Conservation (phyloP, 192 early-diverging fungal genomes). For the Gonapodya sp. region DNA sequence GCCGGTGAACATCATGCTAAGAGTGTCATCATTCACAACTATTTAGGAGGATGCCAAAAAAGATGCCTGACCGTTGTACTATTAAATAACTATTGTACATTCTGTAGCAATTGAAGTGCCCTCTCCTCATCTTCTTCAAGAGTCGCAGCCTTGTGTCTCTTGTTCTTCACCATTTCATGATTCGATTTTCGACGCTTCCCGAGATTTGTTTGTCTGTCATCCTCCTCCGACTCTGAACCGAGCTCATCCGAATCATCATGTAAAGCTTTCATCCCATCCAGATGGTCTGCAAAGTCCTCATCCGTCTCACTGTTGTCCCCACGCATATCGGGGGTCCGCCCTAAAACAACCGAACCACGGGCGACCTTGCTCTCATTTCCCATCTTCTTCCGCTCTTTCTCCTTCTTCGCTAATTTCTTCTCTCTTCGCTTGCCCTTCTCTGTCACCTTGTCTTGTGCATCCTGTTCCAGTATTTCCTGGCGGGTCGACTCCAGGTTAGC, state of each 20-base stretch:
- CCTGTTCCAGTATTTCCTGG: constrained; percentile 61
- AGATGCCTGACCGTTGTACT: background rate
- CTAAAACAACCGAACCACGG: too few relatives aligned
- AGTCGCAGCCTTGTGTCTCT: background rate
- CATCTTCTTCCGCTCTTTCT: constrained; percentile 30
- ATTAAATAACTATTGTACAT: background rate
- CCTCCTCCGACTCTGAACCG: background rate
- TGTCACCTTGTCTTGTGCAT: constrained; percentile 65
- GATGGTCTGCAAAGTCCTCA: too few relatives aligned
- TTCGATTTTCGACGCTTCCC: background rate
- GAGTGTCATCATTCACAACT: too few relatives aligned
- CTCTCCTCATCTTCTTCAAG: background rate
- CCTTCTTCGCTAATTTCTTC: constrained; percentile 55
- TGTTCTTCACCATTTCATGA: background rate
- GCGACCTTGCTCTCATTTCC: background rate
- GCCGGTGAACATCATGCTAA: too few relatives aligned
- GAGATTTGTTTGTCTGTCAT: background rate
- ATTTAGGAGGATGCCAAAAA: background rate
- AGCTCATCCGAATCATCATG: background rate
- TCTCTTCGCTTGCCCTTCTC: constrained; percentile 56
- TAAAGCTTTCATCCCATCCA: too few relatives aligned
- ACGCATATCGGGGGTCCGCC: too few relatives aligned
- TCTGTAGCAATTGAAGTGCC: background rate
- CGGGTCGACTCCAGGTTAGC: constrained; percentile 51
- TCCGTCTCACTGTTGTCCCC: too few relatives aligned